Conservation (phyloP, 2,329 filamentous ascomycete species). For the Neonectria magnoliae region DNA sequence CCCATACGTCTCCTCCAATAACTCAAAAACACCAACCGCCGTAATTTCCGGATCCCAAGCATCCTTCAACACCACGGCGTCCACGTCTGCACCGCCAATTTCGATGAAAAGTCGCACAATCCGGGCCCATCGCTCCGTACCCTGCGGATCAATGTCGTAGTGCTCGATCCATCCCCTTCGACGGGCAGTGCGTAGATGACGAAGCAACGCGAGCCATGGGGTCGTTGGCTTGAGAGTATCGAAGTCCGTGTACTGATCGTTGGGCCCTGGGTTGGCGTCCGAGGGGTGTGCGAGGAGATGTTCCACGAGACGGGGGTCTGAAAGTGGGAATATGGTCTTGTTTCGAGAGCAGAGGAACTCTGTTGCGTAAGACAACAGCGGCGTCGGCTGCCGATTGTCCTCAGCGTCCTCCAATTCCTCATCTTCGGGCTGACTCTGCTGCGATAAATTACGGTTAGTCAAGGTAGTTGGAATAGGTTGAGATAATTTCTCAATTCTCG, state of each 20-base stretch:
- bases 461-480: not conserved
- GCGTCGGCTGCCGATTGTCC: constrained; percentile 32
- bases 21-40: constrained; percentile 41
- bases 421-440: not conserved
- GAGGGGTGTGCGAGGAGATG: constrained; percentile 36
- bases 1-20: constrained; percentile 41
- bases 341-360: constrained; percentile 49
- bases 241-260: constrained; percentile 39
- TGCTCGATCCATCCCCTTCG: constrained; percentile 45
- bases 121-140: constrained; percentile 43
- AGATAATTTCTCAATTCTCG: not conserved
- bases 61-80: constrained; percentile 41
- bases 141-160: constrained; percentile 41
- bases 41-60: constrained; percentile 45
- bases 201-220: constrained; percentile 45
- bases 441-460: not conserved
- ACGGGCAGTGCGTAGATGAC: constrained; percentile 45
- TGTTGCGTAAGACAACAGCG: constrained; percentile 46
- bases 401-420: not conserved
- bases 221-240: constrained; percentile 34
- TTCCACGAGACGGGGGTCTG: constrained; percentile 41
- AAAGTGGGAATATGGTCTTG: constrained; percentile 48
- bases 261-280: constrained; percentile 27
- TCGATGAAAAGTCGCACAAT: constrained; percentile 43
- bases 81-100: constrained; percentile 38